A percentile compares a stretch with the other conserved stretches of the same genome.
Conservation (phyloP, 352 stramenopile genomes). For the Phytophthora megakarya region DNA sequence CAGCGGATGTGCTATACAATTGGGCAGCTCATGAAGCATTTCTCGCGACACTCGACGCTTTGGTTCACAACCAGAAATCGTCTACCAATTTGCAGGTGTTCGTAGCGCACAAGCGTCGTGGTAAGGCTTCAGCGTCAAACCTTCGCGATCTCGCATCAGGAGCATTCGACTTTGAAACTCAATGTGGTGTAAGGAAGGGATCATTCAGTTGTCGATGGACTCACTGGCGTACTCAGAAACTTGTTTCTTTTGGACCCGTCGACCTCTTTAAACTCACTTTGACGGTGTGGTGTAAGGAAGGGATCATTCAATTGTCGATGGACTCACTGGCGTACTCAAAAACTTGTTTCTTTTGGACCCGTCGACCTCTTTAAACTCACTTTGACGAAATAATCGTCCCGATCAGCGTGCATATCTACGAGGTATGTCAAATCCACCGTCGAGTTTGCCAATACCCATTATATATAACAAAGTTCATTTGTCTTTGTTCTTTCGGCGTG, state of each 20-base stretch:
- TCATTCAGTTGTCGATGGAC: conserved; percentile 29
- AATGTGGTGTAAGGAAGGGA: background rate
- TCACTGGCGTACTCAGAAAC: conserved; percentile 22
- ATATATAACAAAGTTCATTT: background rate
- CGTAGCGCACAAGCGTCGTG: conserved; percentile 63
- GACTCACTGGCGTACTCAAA: conserved; percentile 22
- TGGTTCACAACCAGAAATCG: background rate
- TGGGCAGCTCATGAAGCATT: conserved; percentile 56
- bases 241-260: conserved; percentile 12
- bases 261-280: conserved; percentile 20
- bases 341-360: conserved; percentile 13
- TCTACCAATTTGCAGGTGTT: conserved; percentile 25
- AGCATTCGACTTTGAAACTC: background rate
- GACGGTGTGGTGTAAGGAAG: background rate
- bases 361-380: conserved; percentile 21
- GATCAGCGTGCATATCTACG: too few species aligned
- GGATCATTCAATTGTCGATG: conserved; percentile 26
- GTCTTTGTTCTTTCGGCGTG: conserved; percentile 17
- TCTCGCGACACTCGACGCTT: conserved; percentile 38
- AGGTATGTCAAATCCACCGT: background rate
- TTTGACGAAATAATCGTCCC: too few species aligned
- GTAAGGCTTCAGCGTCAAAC: conserved; percentile 25
- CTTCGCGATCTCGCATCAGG: conserved; percentile 36
- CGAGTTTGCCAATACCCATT: background rate
- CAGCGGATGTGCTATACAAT: conserved; percentile 67